phyloP scores from a whole-genome alignment of 2,329 filamentous ascomycete genomes.

The Curvularia sp. region DNA sequence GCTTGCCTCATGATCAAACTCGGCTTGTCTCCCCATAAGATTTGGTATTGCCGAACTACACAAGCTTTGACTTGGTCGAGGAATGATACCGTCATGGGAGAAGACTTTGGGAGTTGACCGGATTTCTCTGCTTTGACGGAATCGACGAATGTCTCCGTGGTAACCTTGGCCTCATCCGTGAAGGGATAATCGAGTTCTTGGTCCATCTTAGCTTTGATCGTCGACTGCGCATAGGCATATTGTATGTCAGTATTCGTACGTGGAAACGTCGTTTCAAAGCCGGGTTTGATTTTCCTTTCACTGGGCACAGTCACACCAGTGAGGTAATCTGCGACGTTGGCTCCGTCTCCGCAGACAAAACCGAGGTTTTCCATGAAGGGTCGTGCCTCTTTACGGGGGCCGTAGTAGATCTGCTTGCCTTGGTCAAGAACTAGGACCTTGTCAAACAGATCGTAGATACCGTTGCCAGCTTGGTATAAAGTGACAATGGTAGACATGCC shows the following conservation, averaged over 20 bases:
- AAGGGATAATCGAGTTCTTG: constrained; percentile 66
- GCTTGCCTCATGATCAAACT: constrained; percentile 69
- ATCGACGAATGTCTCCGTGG: constrained; percentile 60
- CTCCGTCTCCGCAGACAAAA: constrained; percentile 68
- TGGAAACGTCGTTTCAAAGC: constrained; percentile 52
- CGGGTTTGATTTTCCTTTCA: constrained; percentile 52
- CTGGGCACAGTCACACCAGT: constrained; percentile 69
- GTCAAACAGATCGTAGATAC: constrained; percentile 70
- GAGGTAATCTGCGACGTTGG: constrained; percentile 76
- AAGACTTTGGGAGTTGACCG: constrained; percentile 61
- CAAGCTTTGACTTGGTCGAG: constrained; percentile 61
- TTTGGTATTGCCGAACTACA: constrained; percentile 68
- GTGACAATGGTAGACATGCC: constrained; percentile 62
- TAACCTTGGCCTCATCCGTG: constrained; percentile 53
- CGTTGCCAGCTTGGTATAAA: constrained; percentile 61
- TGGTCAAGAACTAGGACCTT: constrained; percentile 77
- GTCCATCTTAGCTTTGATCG: constrained; percentile 60
- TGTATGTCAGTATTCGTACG: constrained; percentile 55
- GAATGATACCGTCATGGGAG: constrained; percentile 58
- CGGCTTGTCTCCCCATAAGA: constrained; percentile 69
- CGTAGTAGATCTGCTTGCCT: constrained; percentile 78
- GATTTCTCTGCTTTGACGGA: constrained; percentile 63
- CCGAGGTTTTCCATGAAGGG: constrained; percentile 72
- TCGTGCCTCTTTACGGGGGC: constrained; percentile 65
- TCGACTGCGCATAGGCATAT: constrained; percentile 58